These are phyloP conservation scores for Penicillium sp. DNA, from an alignment of 2,329 filamentous ascomycete species.

Conservation along the genomic window DNA sequence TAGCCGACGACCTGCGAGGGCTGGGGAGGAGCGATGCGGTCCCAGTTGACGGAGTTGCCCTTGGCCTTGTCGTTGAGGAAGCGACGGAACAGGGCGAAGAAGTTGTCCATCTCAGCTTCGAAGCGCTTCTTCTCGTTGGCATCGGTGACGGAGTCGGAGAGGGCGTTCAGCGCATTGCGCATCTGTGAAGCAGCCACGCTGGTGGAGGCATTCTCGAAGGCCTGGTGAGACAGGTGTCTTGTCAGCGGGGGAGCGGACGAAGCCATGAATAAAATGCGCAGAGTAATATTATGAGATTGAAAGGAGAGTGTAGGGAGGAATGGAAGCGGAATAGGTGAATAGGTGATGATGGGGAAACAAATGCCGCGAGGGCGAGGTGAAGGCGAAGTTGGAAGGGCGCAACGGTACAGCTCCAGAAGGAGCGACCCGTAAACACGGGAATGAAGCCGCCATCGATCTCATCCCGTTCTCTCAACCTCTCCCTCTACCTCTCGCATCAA, in stretches of 20 bases:
- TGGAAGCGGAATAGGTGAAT: neutral
- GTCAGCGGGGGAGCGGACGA: conserved; percentile 6
- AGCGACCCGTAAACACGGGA: neutral
- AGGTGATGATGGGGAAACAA: neutral
- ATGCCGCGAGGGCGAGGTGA: neutral
- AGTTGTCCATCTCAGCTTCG: conserved; percentile 99
- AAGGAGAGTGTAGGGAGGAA: neutral
- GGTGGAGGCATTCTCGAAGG: conserved; percentile 98
- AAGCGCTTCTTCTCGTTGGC: conserved; percentile 74
- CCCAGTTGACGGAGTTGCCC: conserved; percentile 94
- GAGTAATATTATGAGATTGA: neutral
- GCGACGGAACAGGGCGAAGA: conserved; percentile 96
- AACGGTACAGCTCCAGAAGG: neutral
- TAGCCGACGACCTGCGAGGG: conserved; percentile 94
- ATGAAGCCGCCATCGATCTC: neutral
- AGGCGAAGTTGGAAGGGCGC: neutral
- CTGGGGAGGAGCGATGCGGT: conserved; percentile 90
- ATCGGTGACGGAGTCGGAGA: conserved; percentile 86
- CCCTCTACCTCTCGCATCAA: neutral
- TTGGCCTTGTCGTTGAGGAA: conserved; percentile 99
- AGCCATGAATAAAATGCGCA: neutral
- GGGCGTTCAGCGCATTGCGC: conserved; percentile 93
- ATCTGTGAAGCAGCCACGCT: conserved; percentile 98
- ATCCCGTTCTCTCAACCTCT: neutral
- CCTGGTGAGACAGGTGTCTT: conserved; percentile 54